Conservation (phyloP, 2,329 filamentous ascomycete species). For the Exserohilum turcica region DNA sequence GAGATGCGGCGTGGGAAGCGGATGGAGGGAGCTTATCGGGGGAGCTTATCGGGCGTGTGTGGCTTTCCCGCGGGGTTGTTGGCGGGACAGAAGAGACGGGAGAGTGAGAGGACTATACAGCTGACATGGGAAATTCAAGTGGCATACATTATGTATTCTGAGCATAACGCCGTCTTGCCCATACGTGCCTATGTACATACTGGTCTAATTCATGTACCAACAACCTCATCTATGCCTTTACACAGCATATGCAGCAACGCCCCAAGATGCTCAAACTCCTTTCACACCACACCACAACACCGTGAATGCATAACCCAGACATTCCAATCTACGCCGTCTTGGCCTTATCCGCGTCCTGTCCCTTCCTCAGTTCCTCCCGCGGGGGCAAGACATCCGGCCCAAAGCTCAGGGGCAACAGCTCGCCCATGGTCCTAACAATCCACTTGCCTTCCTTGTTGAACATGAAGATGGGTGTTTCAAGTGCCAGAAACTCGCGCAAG, state of each 20-base stretch:
- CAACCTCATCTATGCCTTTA: background rate
- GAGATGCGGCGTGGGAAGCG: slow-evolving; percentile 35
- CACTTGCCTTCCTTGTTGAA: slow-evolving; percentile 81
- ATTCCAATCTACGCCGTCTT: slow-evolving; percentile 17
- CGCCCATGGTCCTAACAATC: slow-evolving; percentile 70
- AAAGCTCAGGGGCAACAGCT: slow-evolving; percentile 62
- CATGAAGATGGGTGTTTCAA: slow-evolving; percentile 79
- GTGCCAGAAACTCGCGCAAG: slow-evolving; percentile 55
- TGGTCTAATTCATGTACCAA: background rate
- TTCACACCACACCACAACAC: background rate
- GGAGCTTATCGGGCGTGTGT: slow-evolving; percentile 6
- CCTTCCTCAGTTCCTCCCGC: slow-evolving; percentile 41
- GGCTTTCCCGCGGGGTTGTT: background rate
- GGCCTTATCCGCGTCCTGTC: slow-evolving; percentile 31
- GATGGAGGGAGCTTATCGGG: slow-evolving; percentile 12
- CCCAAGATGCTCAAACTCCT: background rate
- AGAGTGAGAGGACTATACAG: no score
- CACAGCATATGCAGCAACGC: background rate
- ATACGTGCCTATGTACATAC: background rate
- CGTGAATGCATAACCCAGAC: background rate
- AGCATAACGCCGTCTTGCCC: no score
- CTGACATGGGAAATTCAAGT: no score
- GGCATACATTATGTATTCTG: no score
- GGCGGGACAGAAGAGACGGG: no score
- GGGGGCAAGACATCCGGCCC: slow-evolving; percentile 56